Evolutionary conservation across 1,284 basidiomycete genomes (phyloP).

Genomic region (Irpex rosettiformis): DNA sequence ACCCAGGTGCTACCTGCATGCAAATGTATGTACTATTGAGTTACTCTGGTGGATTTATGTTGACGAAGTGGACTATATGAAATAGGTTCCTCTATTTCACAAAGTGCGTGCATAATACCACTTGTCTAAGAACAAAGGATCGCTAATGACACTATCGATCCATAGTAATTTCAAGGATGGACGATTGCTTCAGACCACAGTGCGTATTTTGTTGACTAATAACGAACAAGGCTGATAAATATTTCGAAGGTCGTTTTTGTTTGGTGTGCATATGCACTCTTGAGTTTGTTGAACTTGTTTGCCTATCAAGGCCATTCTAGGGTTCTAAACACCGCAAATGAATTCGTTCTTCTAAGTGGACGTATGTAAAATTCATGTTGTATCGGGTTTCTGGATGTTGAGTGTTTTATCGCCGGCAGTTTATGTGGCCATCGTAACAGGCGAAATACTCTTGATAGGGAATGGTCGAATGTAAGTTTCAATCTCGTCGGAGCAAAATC

Average conservation of each 20-base stretch:
- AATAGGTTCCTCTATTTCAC: neutral
- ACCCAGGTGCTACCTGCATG: neutral
- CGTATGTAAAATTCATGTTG: neutral
- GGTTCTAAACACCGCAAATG: neutral
- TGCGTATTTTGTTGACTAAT: neutral
- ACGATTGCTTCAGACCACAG: neutral
- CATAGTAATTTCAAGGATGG: neutral
- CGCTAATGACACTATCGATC: too few relatives aligned
- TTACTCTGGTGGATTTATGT: too few relatives aligned
- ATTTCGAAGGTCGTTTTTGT: neutral
- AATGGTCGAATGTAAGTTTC: neutral
- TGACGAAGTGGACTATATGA: too few relatives aligned
- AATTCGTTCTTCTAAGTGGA: neutral
- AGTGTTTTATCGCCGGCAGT: too few relatives aligned
- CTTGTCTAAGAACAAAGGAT: too few relatives aligned
- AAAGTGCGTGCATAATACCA: too few relatives aligned
- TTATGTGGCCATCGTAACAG: neutral
- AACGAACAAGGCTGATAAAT: neutral
- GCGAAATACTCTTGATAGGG: neutral
- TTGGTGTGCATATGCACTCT: neutral
- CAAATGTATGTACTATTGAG: neutral
- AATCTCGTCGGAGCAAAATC: neutral
- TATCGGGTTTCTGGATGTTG: too few relatives aligned
- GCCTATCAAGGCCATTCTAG: neutral
- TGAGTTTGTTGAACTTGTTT: too few relatives aligned